phyloP scores from a whole-genome alignment of 805 yeast species.

The Lachancea nothofagi region DNA sequence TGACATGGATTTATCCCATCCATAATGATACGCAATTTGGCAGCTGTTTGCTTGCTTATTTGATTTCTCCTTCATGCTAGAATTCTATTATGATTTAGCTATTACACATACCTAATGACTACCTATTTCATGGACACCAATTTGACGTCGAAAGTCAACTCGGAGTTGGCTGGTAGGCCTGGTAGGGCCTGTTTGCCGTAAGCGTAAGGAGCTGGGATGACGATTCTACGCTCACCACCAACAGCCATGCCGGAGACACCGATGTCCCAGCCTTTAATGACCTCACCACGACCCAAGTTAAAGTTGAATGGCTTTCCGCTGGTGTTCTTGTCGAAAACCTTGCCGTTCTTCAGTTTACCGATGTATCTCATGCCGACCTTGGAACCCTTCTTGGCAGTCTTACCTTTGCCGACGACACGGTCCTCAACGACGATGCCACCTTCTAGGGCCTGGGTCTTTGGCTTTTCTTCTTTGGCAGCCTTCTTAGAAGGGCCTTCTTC shows the following conservation, averaged over 20 bases:
- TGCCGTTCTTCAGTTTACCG: conserved; percentile 95
- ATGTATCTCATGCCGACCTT: conserved; percentile 95
- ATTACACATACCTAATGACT: background rate
- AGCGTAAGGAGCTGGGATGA: conserved; percentile 93
- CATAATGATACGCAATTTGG: background rate
- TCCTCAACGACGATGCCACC: conserved; percentile 96
- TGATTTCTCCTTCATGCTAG: background rate
- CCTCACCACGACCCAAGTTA: conserved; percentile 93
- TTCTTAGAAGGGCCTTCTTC: conserved; percentile 88
- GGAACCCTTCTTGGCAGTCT: conserved; percentile 79
- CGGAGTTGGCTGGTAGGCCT: conserved; percentile 97
- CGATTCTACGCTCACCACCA: conserved; percentile 97
- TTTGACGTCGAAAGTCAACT: conserved; percentile 93
- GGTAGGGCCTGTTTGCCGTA: conserved; percentile 93
- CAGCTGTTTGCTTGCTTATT: background rate
- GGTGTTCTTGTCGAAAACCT: conserved; percentile 94
- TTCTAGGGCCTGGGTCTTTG: conserved; percentile 70
- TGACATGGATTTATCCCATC: background rate
- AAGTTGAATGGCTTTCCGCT: conserved; percentile 93
- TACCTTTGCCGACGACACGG: conserved; percentile 83
- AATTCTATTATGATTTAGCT: background rate
- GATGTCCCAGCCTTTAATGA: conserved; percentile 96
- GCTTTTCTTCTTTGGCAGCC: conserved; percentile 40
- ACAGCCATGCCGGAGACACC: conserved; percentile 99
- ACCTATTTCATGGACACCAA: conserved; percentile 77